A percentile compares a stretch with the other conserved stretches of the same genome.
These are phyloP conservation scores for Tubosaeta brunneosetosa DNA, from an alignment of 768 basidiomycete species.

Conservation along the genomic window DNA sequence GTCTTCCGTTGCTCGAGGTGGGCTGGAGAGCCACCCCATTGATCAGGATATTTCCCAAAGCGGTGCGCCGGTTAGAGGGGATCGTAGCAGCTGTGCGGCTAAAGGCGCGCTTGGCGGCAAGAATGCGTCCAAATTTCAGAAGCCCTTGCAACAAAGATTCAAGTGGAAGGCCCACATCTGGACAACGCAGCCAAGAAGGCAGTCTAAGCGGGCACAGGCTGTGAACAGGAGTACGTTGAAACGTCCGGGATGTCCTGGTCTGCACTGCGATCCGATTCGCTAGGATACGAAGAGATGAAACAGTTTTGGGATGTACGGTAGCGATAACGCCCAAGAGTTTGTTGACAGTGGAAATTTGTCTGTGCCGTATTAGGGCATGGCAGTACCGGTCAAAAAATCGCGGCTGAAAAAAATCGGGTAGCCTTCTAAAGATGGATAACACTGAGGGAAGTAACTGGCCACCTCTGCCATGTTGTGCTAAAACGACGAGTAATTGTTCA, in stretches of 20 bases:
- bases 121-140: constrained; percentile 34
- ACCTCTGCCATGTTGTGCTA: constrained; percentile 37
- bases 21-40: constrained; percentile 37
- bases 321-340: constrained; percentile 26
- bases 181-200: constrained; percentile 14
- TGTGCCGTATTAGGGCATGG: constrained; percentile 36
- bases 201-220: constrained; percentile 10
- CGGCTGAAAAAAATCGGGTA: constrained; percentile 38
- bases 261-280: constrained; percentile 4
- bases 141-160: constrained; percentile 21
- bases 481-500: constrained; percentile 40
- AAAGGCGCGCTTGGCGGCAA: constrained; percentile 43
- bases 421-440: constrained; percentile 32
- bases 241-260: constrained; percentile 8
- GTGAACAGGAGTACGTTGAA: constrained; percentile 4
- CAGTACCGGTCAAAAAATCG: constrained; percentile 35
- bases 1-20: constrained; percentile 38
- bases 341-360: constrained; percentile 36
- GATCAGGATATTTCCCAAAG: constrained; percentile 55
- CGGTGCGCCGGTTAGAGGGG: constrained; percentile 33
- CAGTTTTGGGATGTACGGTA: constrained; percentile 9
- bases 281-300: constrained; percentile 6
- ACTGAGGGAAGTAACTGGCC: constrained; percentile 37
- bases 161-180: constrained; percentile 5
- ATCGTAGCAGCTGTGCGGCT: constrained; percentile 24